Conservation (phyloP, 169 alveolate species). For the Prorocentrum cordatum region DNA sequence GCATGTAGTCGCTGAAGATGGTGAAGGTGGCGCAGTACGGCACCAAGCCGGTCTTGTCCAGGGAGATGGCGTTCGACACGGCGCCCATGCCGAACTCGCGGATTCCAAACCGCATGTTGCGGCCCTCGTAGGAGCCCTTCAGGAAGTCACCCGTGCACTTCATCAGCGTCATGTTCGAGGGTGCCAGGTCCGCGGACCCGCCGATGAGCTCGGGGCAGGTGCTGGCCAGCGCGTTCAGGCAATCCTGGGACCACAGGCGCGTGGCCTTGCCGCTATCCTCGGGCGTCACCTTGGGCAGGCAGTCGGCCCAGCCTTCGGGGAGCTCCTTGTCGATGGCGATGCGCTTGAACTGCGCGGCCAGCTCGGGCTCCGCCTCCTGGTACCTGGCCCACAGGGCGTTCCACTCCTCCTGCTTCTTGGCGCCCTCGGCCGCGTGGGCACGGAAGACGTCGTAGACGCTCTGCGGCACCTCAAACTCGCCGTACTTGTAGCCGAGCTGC, state of each 20-base stretch:
- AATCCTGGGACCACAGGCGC: neutral
- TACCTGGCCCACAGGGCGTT: neutral
- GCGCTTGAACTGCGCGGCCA: constrained; percentile 29
- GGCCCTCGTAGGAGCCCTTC: too few species aligned
- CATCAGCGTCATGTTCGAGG: constrained; percentile 73
- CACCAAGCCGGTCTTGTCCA: constrained; percentile 75
- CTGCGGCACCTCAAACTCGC: constrained; percentile 22
- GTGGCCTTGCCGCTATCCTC: too few species aligned
- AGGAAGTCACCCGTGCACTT: neutral
- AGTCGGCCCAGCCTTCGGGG: constrained; percentile 25
- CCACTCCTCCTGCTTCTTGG: neutral
- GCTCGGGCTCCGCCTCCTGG: constrained; percentile 25
- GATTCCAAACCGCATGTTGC: constrained; percentile 73
- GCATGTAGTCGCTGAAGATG: constrained; percentile 64
- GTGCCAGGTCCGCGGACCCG: constrained; percentile 79
- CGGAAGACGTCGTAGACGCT: constrained; percentile 5
- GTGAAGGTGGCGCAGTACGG: constrained; percentile 79
- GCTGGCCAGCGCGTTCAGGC: too few species aligned
- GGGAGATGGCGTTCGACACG: constrained; percentile 75
- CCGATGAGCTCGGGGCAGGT: constrained; percentile 74
- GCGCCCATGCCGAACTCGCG: constrained; percentile 82
- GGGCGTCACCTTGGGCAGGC: constrained; percentile 42
- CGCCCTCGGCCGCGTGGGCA: neutral
- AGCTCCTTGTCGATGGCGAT: constrained; percentile 13
- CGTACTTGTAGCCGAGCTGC: constrained; percentile 3